phyloP scores from a whole-genome alignment of 2,329 filamentous ascomycete species.

The Chlorencoelia australis region DNA sequence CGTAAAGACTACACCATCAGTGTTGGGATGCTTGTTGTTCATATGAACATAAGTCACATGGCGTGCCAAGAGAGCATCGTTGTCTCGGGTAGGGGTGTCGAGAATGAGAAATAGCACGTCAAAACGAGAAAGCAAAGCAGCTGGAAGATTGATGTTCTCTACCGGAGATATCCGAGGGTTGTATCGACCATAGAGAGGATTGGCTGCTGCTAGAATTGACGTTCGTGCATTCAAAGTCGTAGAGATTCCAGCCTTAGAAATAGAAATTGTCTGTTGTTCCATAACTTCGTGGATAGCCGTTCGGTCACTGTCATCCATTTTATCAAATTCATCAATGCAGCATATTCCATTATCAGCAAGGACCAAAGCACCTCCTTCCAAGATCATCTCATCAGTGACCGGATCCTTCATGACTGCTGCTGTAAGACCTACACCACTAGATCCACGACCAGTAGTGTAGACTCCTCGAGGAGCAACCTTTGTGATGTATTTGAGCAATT shows the following conservation, averaged over 20 bases:
- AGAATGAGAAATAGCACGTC: conserved; percentile 95
- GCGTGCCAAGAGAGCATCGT: conserved; percentile 84
- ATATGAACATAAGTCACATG: conserved; percentile 97
- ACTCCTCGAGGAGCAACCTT: conserved; percentile 89
- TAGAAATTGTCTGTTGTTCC: conserved; percentile 79
- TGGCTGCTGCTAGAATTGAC: conserved; percentile 90
- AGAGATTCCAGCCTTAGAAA: conserved; percentile 87
- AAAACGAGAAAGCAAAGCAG: conserved; percentile 91
- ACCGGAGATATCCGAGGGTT: conserved; percentile 95
- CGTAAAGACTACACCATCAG: conserved; percentile 68
- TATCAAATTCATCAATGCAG: conserved; percentile 80
- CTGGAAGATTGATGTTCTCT: conserved; percentile 98
- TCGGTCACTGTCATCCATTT: conserved; percentile 71
- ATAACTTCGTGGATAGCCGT: conserved; percentile 82
- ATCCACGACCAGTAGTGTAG: conserved; percentile 74
- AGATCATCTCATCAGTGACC: conserved; percentile 68
- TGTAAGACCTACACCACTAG: conserved; percentile 71
- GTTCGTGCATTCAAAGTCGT: conserved; percentile 95
- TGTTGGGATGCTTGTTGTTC: conserved; percentile 85
- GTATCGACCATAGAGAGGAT: conserved; percentile 95
- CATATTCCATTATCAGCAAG: conserved; percentile 74
- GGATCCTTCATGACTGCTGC: conserved; percentile 74
- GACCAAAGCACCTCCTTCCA: conserved; percentile 71
- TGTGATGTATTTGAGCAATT: conserved; percentile 94
- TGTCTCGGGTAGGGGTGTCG: conserved; percentile 82